A percentile compares a stretch with the other conserved stretches of the same genome.
Evolutionary conservation across 495 filamentous ascomycete species (phyloP).

Genomic region (Podospora sp.): DNA sequence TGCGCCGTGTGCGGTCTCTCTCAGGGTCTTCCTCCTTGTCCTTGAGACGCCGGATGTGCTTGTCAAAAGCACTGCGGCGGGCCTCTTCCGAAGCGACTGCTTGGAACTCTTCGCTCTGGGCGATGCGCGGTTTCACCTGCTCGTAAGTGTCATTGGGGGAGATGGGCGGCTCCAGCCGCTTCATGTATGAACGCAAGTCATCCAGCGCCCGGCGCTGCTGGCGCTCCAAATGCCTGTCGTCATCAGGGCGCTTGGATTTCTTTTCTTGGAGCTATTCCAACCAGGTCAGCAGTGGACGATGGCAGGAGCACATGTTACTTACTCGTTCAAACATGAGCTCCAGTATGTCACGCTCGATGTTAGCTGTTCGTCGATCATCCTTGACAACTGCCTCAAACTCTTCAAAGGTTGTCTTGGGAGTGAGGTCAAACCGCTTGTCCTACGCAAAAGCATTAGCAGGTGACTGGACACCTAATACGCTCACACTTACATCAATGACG

Average conservation of each 20-base stretch:
- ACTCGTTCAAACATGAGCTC: conserved; percentile 78
- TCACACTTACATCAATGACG: conserved; percentile 76
- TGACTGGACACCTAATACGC: not conserved
- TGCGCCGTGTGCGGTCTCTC: conserved; percentile 66
- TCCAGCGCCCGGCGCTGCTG: conserved; percentile 85
- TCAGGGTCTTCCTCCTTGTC: conserved; percentile 89
- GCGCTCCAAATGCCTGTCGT: conserved; percentile 83
- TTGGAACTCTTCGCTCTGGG: conserved; percentile 79
- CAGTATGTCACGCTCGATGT: conserved; percentile 75
- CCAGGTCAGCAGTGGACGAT: conserved; percentile 24
- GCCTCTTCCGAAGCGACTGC: conserved; percentile 79
- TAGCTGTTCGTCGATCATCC: conserved; percentile 80
- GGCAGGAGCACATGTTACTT: conserved; percentile 17
- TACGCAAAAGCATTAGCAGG: conserved; percentile 38
- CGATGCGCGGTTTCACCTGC: conserved; percentile 73
- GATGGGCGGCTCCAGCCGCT: conserved; percentile 88
- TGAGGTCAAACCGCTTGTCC: conserved; percentile 91
- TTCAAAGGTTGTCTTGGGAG: conserved; percentile 79
- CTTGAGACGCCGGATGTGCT: conserved; percentile 82
- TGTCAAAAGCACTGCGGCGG: conserved; percentile 85
- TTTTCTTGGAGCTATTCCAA: conserved; percentile 69
- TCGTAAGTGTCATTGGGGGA: conserved; percentile 80
- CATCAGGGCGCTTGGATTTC: conserved; percentile 68
- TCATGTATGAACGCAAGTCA: conserved; percentile 81
- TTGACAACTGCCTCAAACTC: conserved; percentile 79